Base-by-base conservation (phyloP, 192 early-diverging fungal species). In the Paraglomus brasilianum region DNA sequence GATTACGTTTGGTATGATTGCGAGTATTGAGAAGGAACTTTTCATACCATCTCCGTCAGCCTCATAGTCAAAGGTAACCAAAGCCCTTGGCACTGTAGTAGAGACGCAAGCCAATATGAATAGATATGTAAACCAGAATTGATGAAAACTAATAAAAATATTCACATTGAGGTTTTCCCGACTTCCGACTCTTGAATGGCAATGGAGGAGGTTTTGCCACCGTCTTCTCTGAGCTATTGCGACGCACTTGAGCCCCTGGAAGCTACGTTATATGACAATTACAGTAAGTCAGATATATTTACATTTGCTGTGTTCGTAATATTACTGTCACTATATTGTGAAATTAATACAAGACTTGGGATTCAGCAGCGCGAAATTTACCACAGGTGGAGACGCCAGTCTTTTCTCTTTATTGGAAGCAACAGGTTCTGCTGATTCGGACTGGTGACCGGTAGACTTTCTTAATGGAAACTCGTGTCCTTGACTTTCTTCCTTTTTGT, bases 61-160 rank as follows among this genome's bases (percentile, higher is more conserved):
- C 24, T 75, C 75, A 68, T 84, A 84, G n/a, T 78, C 72, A 58
- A 77, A 74, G 2, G 79, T 43, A 5, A 83, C 84, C 46, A 81
- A 53, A 7, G 84, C 84, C 39, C 75, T 82, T 48, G 62, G 65
- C 38, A 71, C 74, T 66, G 30, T 30, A 30, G 30, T 30, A 30
- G 30, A 30, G 30, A 30, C 3, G 30, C 30, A 30, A 30, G 30
- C 3, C 30, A 30, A 30, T 3, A 3, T 30, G 30, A 30, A 30
- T 30, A 30, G 30, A 30, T 30, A 30, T 3, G 30, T 30, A 30
- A 30, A 30, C 30, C 30, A 30, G 30, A 30, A 30, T 30, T 3
- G 3, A 30, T 30, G 30, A 30, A 30, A 30, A 30, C 3, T 30
- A 30, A 30, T 30, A 30, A 30, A 30, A 30, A 30, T 30, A 30